phyloP scores from a whole-genome alignment of 2,329 filamentous ascomycete genomes.

The Botrytis elliptica region DNA sequence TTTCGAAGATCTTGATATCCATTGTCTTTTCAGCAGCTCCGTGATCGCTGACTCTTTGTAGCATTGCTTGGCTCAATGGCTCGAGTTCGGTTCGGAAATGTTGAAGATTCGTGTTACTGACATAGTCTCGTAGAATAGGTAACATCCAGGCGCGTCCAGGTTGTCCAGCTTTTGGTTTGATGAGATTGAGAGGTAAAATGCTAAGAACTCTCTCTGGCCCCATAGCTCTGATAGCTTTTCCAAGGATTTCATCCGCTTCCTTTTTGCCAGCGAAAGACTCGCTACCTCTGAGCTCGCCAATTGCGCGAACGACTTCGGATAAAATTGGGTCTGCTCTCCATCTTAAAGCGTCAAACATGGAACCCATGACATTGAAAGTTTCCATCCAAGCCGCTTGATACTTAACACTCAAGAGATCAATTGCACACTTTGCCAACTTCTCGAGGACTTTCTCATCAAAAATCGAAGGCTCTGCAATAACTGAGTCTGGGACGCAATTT shows the following conservation, averaged over 20 bases:
- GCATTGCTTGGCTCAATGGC: slow-evolving; percentile 85
- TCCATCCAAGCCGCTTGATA: slow-evolving; percentile 95
- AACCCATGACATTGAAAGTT: slow-evolving; percentile 83
- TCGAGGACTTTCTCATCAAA: slow-evolving; percentile 89
- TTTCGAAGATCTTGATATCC: slow-evolving; percentile 97
- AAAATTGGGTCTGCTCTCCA: slow-evolving; percentile 84
- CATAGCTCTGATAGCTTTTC: slow-evolving; percentile 84
- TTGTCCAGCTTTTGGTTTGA: slow-evolving; percentile 71
- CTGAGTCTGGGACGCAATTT: slow-evolving; percentile 81
- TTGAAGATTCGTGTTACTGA: slow-evolving; percentile 80
- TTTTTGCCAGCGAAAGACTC: slow-evolving; percentile 92
- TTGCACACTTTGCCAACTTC: slow-evolving; percentile 71
- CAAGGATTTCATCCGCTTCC: slow-evolving; percentile 86
- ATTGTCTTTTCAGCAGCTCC: slow-evolving; percentile 83
- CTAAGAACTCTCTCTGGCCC: slow-evolving; percentile 81
- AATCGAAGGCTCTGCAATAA: slow-evolving; percentile 83
- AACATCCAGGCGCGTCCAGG: slow-evolving; percentile 92
- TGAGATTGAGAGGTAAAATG: slow-evolving; percentile 82
- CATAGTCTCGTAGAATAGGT: slow-evolving; percentile 83
- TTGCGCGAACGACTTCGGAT: slow-evolving; percentile 68
- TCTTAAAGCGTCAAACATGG: slow-evolving; percentile 81
- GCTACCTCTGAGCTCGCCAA: slow-evolving; percentile 85
- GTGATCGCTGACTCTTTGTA: slow-evolving; percentile 82
- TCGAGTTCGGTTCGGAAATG: slow-evolving; percentile 88
- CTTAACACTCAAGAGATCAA: slow-evolving; percentile 78